These are phyloP conservation scores for Cyberlindnera galapagoensis DNA, from an alignment of 805 yeast species.

Conservation along the genomic window DNA sequence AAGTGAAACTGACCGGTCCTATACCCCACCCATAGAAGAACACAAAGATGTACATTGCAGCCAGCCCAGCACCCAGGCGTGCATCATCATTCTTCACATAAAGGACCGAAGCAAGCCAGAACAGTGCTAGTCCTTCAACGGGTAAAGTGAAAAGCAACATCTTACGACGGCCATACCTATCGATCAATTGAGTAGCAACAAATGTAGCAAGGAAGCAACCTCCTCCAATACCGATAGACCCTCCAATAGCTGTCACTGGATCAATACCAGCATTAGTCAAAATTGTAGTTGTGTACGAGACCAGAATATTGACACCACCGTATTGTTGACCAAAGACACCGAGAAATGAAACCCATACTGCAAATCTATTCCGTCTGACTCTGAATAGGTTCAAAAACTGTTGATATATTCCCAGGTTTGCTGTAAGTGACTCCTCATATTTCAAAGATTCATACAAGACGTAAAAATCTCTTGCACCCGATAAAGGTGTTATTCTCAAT, in stretches of 20 bases:
- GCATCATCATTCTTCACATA: slow-evolving; percentile 31
- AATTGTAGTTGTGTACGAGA: slow-evolving; percentile 44
- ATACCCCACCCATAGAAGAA: slow-evolving; percentile 43
- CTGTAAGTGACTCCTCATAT: slow-evolving; percentile 41
- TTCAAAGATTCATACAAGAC: slow-evolving; percentile 47
- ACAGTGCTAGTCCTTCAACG: slow-evolving; percentile 47
- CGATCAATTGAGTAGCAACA: slow-evolving; percentile 43
- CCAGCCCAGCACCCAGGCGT: slow-evolving; percentile 36
- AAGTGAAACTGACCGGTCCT: slow-evolving; percentile 50
- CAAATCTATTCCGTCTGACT: slow-evolving; percentile 42
- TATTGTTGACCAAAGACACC: slow-evolving; percentile 50
- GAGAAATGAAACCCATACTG: slow-evolving; percentile 42
- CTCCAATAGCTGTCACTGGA: slow-evolving; percentile 38
- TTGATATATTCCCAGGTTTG: slow-evolving; percentile 30
- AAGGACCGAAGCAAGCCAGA: slow-evolving; percentile 44
- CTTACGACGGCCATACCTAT: slow-evolving; percentile 42
- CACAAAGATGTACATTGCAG: slow-evolving; percentile 41
- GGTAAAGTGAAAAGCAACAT: slow-evolving; percentile 55
- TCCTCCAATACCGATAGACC: slow-evolving; percentile 44
- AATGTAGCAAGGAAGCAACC: slow-evolving; percentile 41
- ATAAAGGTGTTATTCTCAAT: slow-evolving; percentile 1
- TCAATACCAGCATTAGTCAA: slow-evolving; percentile 38
- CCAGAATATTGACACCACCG: slow-evolving; percentile 49
- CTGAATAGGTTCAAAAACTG: slow-evolving; percentile 37
- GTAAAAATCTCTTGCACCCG: slow-evolving; percentile 52